A percentile compares a stretch with the other conserved stretches of the same genome.
Conservation (phyloP, 2,329 filamentous ascomycete genomes). For the Epichloe gansuensis region DNA sequence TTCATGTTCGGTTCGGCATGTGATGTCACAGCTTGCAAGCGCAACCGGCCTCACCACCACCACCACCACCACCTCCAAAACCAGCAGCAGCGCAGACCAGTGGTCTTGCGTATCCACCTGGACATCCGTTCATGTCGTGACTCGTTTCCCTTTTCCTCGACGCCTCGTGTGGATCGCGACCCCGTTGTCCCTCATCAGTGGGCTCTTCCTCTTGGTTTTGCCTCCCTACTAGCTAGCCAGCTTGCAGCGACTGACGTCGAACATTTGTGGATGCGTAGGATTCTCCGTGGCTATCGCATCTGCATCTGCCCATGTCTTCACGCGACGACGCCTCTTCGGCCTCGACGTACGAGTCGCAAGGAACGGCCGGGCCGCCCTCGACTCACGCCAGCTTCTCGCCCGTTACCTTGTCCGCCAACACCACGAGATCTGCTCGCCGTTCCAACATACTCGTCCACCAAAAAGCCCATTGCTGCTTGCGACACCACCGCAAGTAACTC, state of each 20-base stretch:
- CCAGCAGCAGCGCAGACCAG: too few relatives aligned
- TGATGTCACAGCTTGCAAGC: constrained; percentile 1
- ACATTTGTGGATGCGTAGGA: constrained; percentile 16
- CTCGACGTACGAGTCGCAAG: constrained; percentile 20
- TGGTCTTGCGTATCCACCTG: too few relatives aligned
- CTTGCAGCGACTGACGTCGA: constrained; percentile 3
- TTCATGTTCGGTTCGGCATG: background rate
- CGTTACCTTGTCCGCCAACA: constrained; percentile 57
- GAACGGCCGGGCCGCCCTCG: constrained; percentile 38
- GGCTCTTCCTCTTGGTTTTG: background rate
- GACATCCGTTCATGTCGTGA: too few relatives aligned
- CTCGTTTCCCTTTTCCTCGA: background rate
- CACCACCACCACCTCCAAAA: background rate
- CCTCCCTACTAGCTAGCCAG: background rate
- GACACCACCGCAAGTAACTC: constrained; percentile 87
- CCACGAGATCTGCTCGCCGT: constrained; percentile 51
- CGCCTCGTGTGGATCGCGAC: background rate
- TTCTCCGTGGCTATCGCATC: constrained; percentile 40
- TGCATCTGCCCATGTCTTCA: constrained; percentile 26
- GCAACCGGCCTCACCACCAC: background rate
- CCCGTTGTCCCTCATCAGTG: too few relatives aligned
- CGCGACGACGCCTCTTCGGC: constrained; percentile 24
- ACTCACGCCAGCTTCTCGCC: constrained; percentile 89
- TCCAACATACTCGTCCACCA: constrained; percentile 93
- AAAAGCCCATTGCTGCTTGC: constrained; percentile 88